Evolutionary conservation across 2,329 filamentous ascomycete genomes (phyloP), one percentile per base, ranked within the genome.

Genomic region (Pyrenochaeta sp.): DNA sequence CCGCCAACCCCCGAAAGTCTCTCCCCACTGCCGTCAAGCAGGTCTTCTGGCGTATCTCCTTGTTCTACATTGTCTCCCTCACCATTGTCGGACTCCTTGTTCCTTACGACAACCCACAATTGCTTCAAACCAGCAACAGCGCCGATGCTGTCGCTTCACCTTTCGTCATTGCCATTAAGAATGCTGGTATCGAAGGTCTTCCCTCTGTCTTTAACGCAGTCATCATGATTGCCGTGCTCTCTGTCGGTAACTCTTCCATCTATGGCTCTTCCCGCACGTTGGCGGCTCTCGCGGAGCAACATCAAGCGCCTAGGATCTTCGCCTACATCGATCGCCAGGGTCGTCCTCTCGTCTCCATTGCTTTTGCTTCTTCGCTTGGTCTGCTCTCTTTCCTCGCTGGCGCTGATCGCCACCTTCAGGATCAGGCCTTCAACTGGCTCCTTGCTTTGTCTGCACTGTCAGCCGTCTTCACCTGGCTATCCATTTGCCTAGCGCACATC

Each of bases 141-240:
- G 81, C 81, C 35, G 83, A 91, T 66, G 83, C 86, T 29, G 83
- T 84, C 18, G 88, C 90, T 1, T 96, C 90, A 3, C 93, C 93
- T 2, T 96, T 96, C 68, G 92, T 96, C 60, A 95, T 96, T 61
- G 90, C 92, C 51, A 96, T 96, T 58, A 78, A 88, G 55, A 87
- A 91, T 51, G 90, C 91, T 1, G 87, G 89, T 7, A 95, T 96
- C 60, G 74, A 82, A 28, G 86, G 87, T 2, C 81, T 96, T 3
- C 90, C 90, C 2, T 92, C 88, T 0, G 81, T 96, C 40, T 95
- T 96, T 88, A 96, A 97, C 71, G 85, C 84, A n/a, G 90, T 96
- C 48, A 96, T 96, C 68, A 84, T 96, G 65, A 84, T 96, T 51
- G 88, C 92, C 14, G 91, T 96, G 15, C 76, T 96, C 15, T 95